Evolutionary conservation across 305 asterid species (phyloP).

Genomic region (Rubia tinctorum): DNA sequence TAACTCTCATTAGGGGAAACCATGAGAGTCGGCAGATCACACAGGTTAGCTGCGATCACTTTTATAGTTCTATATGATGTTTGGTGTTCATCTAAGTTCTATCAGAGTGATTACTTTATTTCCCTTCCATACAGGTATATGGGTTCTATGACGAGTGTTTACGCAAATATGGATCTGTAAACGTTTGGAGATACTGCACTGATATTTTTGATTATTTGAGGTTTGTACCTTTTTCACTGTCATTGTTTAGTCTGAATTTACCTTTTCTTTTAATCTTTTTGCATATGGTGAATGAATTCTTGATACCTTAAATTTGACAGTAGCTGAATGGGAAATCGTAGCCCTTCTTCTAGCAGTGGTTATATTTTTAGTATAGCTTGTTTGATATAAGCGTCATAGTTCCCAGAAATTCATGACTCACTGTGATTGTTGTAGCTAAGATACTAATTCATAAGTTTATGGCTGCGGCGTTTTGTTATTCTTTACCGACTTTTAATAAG

Average conservation of each 20-base stretch:
- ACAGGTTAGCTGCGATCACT: constrained; percentile 52
- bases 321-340: background rate
- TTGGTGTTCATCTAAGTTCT: background rate
- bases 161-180: constrained; percentile 86
- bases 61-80: background rate
- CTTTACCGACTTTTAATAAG: too few relatives aligned
- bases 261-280: background rate
- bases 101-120: constrained; percentile 18
- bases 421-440: background rate
- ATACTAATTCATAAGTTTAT: too few relatives aligned
- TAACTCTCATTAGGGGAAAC: constrained; percentile 95
- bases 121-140: constrained; percentile 62
- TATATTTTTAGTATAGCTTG: background rate
- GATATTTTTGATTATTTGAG: constrained; percentile 93
- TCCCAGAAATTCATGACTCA: background rate
- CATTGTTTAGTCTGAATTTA: background rate
- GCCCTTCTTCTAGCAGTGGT: too few relatives aligned
- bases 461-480: background rate
- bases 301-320: background rate
- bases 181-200: constrained; percentile 99
- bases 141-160: constrained; percentile 99
- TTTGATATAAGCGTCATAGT: background rate
- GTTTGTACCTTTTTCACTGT: constrained; percentile 35
- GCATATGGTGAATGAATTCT: background rate
- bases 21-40: constrained; percentile 99